These are phyloP conservation scores for Wickerhamiella musiphila DNA, from an alignment of 805 yeast genomes.

Conservation along the genomic window DNA sequence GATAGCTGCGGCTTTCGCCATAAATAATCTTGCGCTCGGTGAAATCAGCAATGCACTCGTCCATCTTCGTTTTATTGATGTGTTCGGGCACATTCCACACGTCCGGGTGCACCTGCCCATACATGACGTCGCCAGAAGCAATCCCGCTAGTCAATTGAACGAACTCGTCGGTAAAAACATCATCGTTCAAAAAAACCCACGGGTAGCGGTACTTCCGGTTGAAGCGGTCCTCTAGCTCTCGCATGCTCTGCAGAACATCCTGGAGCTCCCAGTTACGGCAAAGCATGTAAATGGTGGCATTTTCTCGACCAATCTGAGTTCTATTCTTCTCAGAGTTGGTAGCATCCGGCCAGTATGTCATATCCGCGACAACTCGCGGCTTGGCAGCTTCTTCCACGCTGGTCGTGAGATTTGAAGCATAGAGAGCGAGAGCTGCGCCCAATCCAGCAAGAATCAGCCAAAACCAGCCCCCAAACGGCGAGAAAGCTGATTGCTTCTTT, in stretches of 20 bases:
- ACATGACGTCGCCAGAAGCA: conserved; percentile 60
- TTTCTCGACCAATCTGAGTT: conserved; percentile 37
- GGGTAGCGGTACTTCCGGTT: conserved; percentile 69
- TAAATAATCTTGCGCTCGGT: conserved; percentile 36
- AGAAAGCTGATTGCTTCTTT: too few species aligned
- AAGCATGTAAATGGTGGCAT: conserved; percentile 77
- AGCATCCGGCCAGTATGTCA: conserved; percentile 15
- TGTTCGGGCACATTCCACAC: conserved; percentile 68
- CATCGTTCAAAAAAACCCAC: conserved; percentile 91
- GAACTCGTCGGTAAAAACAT: conserved; percentile 67
- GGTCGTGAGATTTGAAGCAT: neutral
- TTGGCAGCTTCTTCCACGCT: too few species aligned
- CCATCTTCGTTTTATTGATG: conserved; percentile 43
- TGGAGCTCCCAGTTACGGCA: conserved; percentile 66
- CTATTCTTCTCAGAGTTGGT: conserved; percentile 14
- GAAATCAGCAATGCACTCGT: conserved; percentile 30
- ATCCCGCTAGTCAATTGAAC: conserved; percentile 46
- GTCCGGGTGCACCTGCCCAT: conserved; percentile 63
- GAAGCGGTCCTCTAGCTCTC: conserved; percentile 83
- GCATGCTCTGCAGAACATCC: conserved; percentile 58
- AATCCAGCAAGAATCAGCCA: neutral
- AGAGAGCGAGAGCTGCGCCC: neutral
- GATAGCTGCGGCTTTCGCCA: conserved; percentile 48
- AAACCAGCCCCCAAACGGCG: too few species aligned
- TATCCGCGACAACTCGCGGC: conserved; percentile 6